Evolutionary conservation across 208 protist genomes (phyloP).

Genomic region (Naegleria fowleri): DNA sequence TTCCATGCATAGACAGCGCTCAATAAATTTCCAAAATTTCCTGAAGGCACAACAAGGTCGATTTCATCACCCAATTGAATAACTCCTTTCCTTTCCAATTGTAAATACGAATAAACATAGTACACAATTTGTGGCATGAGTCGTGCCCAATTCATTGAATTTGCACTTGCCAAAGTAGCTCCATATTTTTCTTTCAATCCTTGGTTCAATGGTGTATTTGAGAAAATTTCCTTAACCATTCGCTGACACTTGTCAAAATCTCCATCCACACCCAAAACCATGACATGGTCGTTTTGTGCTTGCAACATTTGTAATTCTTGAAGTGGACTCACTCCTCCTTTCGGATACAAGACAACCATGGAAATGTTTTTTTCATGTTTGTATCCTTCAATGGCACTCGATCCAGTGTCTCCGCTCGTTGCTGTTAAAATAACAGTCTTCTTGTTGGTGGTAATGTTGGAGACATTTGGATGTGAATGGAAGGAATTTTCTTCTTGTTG

Average conservation of each 20-base stretch:
- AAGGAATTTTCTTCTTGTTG: too few species aligned
- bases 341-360: slow-evolving; percentile 75
- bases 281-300: slow-evolving; percentile 48
- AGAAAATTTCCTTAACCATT: slow-evolving; percentile 78
- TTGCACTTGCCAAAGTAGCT: slow-evolving; percentile 77
- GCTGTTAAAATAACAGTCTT: slow-evolving; percentile 71
- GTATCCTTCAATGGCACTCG: slow-evolving; percentile 73
- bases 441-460: too few species aligned
- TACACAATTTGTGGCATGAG: slow-evolving; percentile 90
- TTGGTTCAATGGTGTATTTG: slow-evolving; percentile 61
- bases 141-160: slow-evolving; percentile 95
- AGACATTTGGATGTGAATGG: too few species aligned
- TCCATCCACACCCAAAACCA: slow-evolving; percentile 59
- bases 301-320: slow-evolving; percentile 73
- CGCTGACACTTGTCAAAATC: slow-evolving; percentile 84
- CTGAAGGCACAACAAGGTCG: slow-evolving; percentile 83
- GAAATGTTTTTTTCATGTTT: slow-evolving; percentile 58
- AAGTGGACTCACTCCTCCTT: slow-evolving; percentile 66
- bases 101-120: slow-evolving; percentile 88
- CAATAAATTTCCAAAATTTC: slow-evolving; percentile 93
- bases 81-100: slow-evolving; percentile 50
- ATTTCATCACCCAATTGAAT: slow-evolving; percentile 51
- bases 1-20: slow-evolving; percentile 80
- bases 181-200: slow-evolving; percentile 32
- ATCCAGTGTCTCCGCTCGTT: slow-evolving; percentile 77